A percentile compares a stretch with the other conserved stretches of the same genome.
Conservation (phyloP, 2,329 filamentous ascomycete species). For the Akanthomyces uredinophilus region DNA sequence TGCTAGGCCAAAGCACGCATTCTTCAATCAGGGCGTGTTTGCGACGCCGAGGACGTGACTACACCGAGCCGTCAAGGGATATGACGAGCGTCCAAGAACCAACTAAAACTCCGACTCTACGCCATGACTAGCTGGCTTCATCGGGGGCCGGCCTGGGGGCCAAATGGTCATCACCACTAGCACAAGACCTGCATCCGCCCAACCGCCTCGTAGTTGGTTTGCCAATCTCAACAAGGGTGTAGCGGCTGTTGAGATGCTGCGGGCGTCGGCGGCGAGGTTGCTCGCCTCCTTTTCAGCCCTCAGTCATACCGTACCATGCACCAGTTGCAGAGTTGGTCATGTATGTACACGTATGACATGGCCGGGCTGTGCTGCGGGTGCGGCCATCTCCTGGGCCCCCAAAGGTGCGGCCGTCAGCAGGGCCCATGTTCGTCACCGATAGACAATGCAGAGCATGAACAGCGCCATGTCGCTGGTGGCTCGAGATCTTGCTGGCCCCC, state of each 20-base stretch:
- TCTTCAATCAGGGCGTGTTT: conserved; percentile 3
- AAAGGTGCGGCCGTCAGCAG: background rate
- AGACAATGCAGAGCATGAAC: background rate
- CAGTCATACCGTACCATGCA: too few species aligned
- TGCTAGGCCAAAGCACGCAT: background rate
- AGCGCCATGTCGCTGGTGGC: background rate
- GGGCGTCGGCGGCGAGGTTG: background rate
- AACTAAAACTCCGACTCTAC: too few species aligned
- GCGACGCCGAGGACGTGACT: background rate
- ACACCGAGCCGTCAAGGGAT: background rate
- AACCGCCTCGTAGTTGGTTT: background rate
- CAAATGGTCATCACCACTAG: background rate
- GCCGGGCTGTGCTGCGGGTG: background rate
- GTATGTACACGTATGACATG: background rate
- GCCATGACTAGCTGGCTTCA: background rate
- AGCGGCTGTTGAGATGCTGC: background rate
- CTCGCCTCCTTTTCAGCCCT: background rate
- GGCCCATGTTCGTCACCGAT: background rate
- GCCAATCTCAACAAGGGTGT: background rate
- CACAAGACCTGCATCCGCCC: too few species aligned
- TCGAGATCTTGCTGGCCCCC: background rate
- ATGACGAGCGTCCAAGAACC: background rate
- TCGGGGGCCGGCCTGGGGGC: background rate
- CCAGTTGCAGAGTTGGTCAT: background rate
- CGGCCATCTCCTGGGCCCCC: background rate